A percentile compares a stretch with the other conserved stretches of the same genome.
Evolutionary conservation across 495 filamentous ascomycete species (phyloP).

Genomic region (Talaromyces borbonicus): DNA sequence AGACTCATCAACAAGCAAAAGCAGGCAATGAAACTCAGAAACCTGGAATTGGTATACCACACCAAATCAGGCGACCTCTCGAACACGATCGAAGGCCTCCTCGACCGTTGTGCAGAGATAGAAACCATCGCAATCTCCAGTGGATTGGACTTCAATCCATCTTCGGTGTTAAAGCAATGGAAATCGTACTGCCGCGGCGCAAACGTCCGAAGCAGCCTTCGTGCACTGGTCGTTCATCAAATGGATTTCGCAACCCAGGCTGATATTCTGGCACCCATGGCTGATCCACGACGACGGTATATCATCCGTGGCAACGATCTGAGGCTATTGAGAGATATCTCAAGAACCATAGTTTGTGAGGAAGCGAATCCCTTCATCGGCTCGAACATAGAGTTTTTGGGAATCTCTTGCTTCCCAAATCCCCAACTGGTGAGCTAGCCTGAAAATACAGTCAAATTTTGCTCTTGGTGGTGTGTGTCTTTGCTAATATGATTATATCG

Average conservation of each 20-base stretch:
- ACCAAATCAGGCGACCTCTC: not conserved
- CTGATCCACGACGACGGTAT: not conserved
- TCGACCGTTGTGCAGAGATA: not conserved
- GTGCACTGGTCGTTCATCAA: not conserved
- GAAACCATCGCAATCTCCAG: not conserved
- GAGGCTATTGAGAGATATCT: not conserved
- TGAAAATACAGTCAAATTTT: too few relatives aligned
- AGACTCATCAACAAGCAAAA: not conserved
- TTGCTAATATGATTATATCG: too few relatives aligned
- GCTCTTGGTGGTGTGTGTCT: too few relatives aligned
- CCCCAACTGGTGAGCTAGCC: not conserved
- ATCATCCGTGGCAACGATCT: not conserved
- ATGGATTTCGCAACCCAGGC: not conserved
- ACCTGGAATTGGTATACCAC: not conserved
- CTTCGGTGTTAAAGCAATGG: not conserved
- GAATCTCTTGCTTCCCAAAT: not conserved
- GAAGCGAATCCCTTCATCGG: not conserved
- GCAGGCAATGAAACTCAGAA: not conserved
- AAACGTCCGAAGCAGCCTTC: not conserved
- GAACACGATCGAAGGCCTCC: not conserved
- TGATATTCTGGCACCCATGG: not conserved
- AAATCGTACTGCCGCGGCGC: not conserved
- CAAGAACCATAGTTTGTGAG: not conserved
- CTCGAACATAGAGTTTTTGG: not conserved
- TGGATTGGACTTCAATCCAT: not conserved